Percentiles rank a stretch among this genome's conserved stretches.
Conservation (phyloP, 768 basidiomycete genomes). For the Termitomyces sp. region DNA sequence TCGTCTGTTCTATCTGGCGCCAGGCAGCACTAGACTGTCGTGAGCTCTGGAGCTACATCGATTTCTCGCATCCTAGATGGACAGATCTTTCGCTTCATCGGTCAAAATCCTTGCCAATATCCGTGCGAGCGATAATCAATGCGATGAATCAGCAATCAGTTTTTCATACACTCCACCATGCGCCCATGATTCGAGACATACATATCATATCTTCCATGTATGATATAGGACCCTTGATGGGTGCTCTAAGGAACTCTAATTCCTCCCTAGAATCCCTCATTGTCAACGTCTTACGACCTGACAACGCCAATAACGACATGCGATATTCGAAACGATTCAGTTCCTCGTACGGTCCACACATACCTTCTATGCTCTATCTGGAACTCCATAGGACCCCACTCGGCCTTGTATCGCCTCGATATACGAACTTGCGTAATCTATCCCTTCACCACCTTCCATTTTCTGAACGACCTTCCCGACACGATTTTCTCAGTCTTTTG, state of each 20-base stretch:
- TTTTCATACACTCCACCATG: conserved; percentile 32
- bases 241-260: conserved; percentile 34
- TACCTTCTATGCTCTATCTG: conserved; percentile 31
- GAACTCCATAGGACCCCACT: conserved; percentile 37
- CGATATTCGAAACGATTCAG: conserved; percentile 27
- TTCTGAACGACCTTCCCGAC: conserved; percentile 34
- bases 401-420: conserved; percentile 35
- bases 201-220: conserved; percentile 34
- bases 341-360: conserved; percentile 27
- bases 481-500: conserved; percentile 32
- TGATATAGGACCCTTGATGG: conserved; percentile 32
- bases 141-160: conserved; percentile 29
- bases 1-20: conserved; percentile 40
- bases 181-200: conserved; percentile 34
- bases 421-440: conserved; percentile 32
- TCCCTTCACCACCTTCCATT: conserved; percentile 36
- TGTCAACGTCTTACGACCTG: conserved; percentile 28
- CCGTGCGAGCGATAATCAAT: conserved; percentile 30
- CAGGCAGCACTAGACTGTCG: conserved; percentile 28
- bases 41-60: conserved; percentile 37
- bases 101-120: conserved; percentile 32
- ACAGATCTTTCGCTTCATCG: conserved; percentile 29
- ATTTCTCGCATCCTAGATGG: conserved; percentile 37
- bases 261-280: conserved; percentile 33
- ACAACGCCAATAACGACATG: conserved; percentile 14